Conservation (phyloP, 331 rosid species). For the Quercus phellos region DNA sequence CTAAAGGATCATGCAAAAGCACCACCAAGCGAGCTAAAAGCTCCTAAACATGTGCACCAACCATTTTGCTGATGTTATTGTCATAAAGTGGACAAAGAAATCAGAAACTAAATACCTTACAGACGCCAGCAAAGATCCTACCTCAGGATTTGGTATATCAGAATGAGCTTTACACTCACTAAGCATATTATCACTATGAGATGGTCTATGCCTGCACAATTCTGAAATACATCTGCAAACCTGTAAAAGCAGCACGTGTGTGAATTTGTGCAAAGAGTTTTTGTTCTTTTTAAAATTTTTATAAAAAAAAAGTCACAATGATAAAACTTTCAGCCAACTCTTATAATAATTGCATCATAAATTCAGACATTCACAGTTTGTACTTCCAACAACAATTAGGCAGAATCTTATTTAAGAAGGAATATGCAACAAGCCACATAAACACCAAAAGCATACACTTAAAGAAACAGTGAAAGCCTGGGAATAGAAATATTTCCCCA, state of each 20-base stretch:
- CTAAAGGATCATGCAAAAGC: slow-evolving; percentile 89
- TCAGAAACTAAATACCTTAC: not conserved
- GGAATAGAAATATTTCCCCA: slow-evolving; percentile 7
- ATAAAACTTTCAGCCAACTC: slow-evolving; percentile 3
- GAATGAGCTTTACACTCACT: slow-evolving; percentile 70
- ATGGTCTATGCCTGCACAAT: slow-evolving; percentile 70
- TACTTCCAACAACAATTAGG: not conserved
- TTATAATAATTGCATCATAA: slow-evolving; percentile 3
- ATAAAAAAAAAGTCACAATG: not conserved
- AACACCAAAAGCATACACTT: not conserved
- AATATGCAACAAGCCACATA: too few relatives aligned
- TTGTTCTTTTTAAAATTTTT: too few relatives aligned
- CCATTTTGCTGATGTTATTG: not conserved
- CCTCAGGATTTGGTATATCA: slow-evolving; percentile 87
- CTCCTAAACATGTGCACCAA: slow-evolving; percentile 49
- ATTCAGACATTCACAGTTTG: not conserved
- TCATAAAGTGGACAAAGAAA: slow-evolving; percentile 1
- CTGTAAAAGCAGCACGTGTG: slow-evolving; percentile 42
- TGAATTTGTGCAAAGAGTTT: not conserved
- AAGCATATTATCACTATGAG: slow-evolving; percentile 55
- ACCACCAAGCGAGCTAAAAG: slow-evolving; percentile 90
- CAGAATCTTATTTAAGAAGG: not conserved
- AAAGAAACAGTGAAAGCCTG: slow-evolving; percentile 5
- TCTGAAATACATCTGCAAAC: slow-evolving; percentile 96
- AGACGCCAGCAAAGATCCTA: slow-evolving; percentile 18